Base-by-base conservation (phyloP, 2,329 filamentous ascomycete genomes). In the Alternaria rosae region DNA sequence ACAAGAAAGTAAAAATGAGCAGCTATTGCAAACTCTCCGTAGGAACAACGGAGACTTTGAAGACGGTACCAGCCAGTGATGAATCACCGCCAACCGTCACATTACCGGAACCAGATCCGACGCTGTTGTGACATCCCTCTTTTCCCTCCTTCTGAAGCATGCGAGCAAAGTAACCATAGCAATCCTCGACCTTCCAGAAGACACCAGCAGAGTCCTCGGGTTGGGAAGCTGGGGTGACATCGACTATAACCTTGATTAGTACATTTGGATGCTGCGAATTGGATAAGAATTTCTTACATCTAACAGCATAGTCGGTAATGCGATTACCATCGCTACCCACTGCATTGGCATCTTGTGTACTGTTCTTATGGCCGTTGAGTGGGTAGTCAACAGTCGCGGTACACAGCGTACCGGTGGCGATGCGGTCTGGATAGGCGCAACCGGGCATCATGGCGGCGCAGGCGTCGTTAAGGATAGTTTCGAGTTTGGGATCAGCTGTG, bases 151-250 rank as follows among this genome's bases (percentile, higher is more conserved):
- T 68, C 42, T 64, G 44, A 0, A 77, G 55, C 51, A 76, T 59
- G 9, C 68, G 48, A 10, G 63, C 57, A 38, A 77, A 73, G 53
- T 76, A 77, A 1, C 72, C 73, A 45, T 74, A 71, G 64, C 74
- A 77, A 13, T 77, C 74, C 11, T 62, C 50, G 17, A 60, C 61
- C 5, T 61, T 65, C 70, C 73, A 75, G 50, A 69, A 67, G 13
- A 70, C 71, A 5, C 61, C 65, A 17, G 67, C 55, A 11, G 65
- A 65, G 23, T 47, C 47, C 20, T 56, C 54, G 3, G 66, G 59
- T 17, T 72, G 67, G 10, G 63, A 21, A 35, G 66, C 59, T 47
- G 73, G 74, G 15, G 59, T 70, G 0, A 77, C 72, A 20, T 67
- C 62, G 6, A 77, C 74, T 76, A 42, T 1, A 30, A 25, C 15